A percentile compares a stretch with the other conserved stretches of the same genome.
Evolutionary conservation across 306 rosid species (phyloP).

Genomic region (Acacia confusa): DNA sequence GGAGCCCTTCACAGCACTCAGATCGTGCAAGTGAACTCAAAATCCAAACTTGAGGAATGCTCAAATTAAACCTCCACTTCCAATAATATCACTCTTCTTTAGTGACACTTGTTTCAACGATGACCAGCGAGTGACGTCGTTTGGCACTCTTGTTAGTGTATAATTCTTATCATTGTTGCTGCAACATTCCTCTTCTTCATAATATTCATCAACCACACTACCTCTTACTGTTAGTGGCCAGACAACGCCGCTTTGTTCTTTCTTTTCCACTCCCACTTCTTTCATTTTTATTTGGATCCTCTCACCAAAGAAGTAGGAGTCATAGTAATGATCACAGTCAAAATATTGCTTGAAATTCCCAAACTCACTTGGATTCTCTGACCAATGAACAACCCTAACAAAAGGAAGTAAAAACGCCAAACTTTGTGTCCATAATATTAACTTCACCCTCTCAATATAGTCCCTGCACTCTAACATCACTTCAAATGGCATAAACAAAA

Average conservation of each 20-base stretch:
- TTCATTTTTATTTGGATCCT: not conserved
- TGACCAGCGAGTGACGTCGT: not conserved
- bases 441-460: not conserved
- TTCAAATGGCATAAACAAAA: not conserved
- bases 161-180: not conserved
- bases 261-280: not conserved
- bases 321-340: not conserved
- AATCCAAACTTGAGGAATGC: too few relatives aligned
- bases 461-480: not conserved
- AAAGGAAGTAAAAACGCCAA: not conserved
- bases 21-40: not conserved
- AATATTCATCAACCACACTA: not conserved
- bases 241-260: not conserved
- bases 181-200: not conserved
- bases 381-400: not conserved
- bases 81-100: not conserved
- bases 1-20: not conserved
- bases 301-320: not conserved
- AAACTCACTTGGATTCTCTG: not conserved
- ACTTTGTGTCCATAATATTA: not conserved
- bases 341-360: not conserved
- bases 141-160: not conserved
- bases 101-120: not conserved
- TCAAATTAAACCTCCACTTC: too few relatives aligned
- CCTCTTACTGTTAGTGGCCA: not conserved